Conservation (phyloP, 305 asterid genomes). For the Rubia peregrina region DNA sequence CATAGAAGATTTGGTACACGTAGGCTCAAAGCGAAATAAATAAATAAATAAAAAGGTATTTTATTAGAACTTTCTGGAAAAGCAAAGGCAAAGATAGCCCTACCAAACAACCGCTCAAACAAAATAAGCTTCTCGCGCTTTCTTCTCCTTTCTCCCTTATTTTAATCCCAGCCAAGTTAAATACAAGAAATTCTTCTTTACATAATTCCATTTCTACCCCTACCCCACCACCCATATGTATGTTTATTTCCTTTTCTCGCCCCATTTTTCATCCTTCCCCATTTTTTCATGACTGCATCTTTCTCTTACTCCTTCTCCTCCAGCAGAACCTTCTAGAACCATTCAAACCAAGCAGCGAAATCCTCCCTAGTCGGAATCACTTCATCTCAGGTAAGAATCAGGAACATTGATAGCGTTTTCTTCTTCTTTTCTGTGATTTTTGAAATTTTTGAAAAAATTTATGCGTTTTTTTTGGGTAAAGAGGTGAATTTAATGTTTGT, state of each 20-base stretch:
- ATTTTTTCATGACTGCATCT: neutral
- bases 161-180: constrained; percentile 5
- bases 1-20: neutral
- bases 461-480: neutral
- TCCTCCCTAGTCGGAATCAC: constrained; percentile 2
- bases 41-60: neutral
- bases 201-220: neutral
- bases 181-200: neutral
- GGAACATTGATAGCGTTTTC: neutral
- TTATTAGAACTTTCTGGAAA: constrained; percentile 20
- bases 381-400: neutral
- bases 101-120: neutral
- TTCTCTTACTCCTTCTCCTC: neutral
- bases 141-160: constrained; percentile 5
- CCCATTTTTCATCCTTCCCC: neutral
- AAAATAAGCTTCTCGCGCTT: constrained; percentile 18
- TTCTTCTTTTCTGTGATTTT: neutral
- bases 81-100: neutral
- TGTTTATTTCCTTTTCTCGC: neutral
- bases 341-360: neutral
- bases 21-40: neutral
- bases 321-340: constrained; percentile 41
- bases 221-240: constrained; percentile 8
- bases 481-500: neutral
- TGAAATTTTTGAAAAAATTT: neutral